phyloP scores from a whole-genome alignment of 352 stramenopile species.

The Phytophthora pluvialis region DNA sequence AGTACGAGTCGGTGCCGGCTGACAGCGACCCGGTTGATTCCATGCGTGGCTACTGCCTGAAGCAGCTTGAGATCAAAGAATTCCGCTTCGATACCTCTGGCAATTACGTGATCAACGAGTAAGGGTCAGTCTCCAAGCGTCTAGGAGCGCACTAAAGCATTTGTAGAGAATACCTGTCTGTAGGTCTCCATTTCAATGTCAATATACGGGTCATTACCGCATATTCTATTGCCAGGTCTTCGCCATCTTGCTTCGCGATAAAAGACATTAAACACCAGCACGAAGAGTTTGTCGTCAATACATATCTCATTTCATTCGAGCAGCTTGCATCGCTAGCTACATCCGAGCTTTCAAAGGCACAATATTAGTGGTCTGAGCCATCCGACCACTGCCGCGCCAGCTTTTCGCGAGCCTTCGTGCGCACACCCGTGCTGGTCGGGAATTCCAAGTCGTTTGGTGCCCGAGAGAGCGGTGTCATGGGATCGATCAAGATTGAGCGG shows the following conservation, averaged over 20 bases:
- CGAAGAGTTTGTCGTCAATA: constrained; percentile 10
- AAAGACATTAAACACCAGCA: neutral
- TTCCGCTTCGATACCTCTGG: constrained; percentile 55
- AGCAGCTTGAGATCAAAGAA: constrained; percentile 44
- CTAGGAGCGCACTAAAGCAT: neutral
- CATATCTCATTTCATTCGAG: constrained; percentile 14
- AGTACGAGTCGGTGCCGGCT: constrained; percentile 37
- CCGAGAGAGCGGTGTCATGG: constrained; percentile 50
- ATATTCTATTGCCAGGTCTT: no score
- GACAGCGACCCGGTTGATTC: constrained; percentile 45
- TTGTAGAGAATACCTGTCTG: constrained; percentile 16
- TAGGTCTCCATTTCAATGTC: constrained; percentile 19
- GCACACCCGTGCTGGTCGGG: constrained; percentile 56
- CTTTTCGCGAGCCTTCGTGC: constrained; percentile 64
- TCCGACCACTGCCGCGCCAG: constrained; percentile 68
- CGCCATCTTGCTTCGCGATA: neutral
- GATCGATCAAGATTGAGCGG: constrained; percentile 50
- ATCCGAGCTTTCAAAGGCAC: neutral
- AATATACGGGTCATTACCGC: neutral
- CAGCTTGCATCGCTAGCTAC: constrained; percentile 4
- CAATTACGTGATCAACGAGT: constrained; percentile 55
- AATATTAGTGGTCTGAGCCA: constrained; percentile 39
- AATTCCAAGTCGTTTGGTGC: constrained; percentile 45
- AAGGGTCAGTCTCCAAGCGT: constrained; percentile 6
- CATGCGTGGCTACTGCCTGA: constrained; percentile 67